Evolutionary conservation across 345 rosid genomes (phyloP).

Genomic region (sweet orange (Citrus sinensis)): DVS_A1.0 CM039167.1:8520001-8520500

Average conservation of each 20-base stretch:
- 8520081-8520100: constrained; percentile 50
- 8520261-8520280: constrained; percentile 55
- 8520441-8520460: constrained; percentile 78
- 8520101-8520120: constrained; percentile 68
- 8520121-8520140: constrained; percentile 67
- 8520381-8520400: constrained; percentile 66
- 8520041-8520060: constrained; percentile 64
- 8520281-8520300: constrained; percentile 69
- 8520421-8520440: constrained; percentile 82
- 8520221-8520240: constrained; percentile 77
- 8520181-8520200: constrained; percentile 57
- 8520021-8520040: constrained; percentile 73
- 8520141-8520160: constrained; percentile 45
- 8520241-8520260: constrained; percentile 53
- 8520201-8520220: constrained; percentile 51
- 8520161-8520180: constrained; percentile 45
- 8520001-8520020: constrained; percentile 69
- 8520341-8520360: constrained; percentile 72
- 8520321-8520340: constrained; percentile 79
- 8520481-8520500: background rate
- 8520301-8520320: constrained; percentile 69
- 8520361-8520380: constrained; percentile 44
- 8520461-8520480: constrained; percentile 13
- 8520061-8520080: constrained; percentile 57
- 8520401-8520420: constrained; percentile 68